Evolutionary conservation across 2,329 filamentous ascomycete genomes (phyloP).

Genomic region (Verticillium longisporum): DNA sequence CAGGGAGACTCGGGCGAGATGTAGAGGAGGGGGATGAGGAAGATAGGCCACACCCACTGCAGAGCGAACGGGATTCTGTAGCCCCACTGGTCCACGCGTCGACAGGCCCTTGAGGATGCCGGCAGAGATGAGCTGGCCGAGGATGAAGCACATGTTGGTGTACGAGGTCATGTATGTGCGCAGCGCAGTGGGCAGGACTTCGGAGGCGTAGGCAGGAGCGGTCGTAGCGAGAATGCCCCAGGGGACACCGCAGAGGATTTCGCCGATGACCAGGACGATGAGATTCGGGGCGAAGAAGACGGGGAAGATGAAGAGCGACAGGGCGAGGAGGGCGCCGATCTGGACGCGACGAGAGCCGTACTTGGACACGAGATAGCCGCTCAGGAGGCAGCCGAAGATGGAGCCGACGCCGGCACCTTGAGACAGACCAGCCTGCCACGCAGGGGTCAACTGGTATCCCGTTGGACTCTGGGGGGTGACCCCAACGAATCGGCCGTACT

Average conservation of each 20-base stretch:
- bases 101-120: slow-evolving; percentile 36
- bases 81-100: slow-evolving; percentile 36
- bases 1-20: slow-evolving; percentile 44
- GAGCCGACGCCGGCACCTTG: slow-evolving; percentile 35
- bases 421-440: not conserved
- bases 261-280: slow-evolving; percentile 49
- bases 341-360: slow-evolving; percentile 38
- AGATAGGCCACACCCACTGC: slow-evolving; percentile 42
- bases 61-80: slow-evolving; percentile 42
- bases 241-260: slow-evolving; percentile 54
- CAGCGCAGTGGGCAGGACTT: slow-evolving; percentile 52
- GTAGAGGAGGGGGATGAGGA: slow-evolving; percentile 36
- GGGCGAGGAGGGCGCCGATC: slow-evolving; percentile 32
- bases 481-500: slow-evolving; percentile 21
- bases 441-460: slow-evolving; percentile 29
- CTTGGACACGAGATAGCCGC: slow-evolving; percentile 37
- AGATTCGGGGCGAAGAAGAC: slow-evolving; percentile 56
- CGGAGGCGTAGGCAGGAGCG: slow-evolving; percentile 52
- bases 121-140: slow-evolving; percentile 51
- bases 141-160: slow-evolving; percentile 57
- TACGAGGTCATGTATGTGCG: slow-evolving; percentile 52
- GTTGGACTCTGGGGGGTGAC: slow-evolving; percentile 6
- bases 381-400: slow-evolving; percentile 45
- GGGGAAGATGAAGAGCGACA: slow-evolving; percentile 49
- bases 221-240: slow-evolving; percentile 56